Base-by-base conservation (phyloP, 768 basidiomycete genomes). In the Mycena leptocephala region DNA sequence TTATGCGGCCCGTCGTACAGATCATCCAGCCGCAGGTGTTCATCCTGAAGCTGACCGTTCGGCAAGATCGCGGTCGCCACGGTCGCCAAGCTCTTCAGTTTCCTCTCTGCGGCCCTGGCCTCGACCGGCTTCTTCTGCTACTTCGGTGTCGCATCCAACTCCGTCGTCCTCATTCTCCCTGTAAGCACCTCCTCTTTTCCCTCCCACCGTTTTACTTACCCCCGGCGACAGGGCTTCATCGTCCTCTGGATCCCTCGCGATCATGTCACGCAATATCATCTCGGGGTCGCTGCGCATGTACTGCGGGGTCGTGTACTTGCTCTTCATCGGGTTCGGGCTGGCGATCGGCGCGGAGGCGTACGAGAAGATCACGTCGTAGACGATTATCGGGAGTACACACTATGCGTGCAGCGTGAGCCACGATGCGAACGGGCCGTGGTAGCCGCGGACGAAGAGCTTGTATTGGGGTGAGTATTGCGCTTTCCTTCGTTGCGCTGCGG, bases 21-120 rank as follows among this genome's bases (percentile, higher is more conserved):
- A 93, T 96, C 72, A 89, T 96, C 37, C 91, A 92, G 78, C 89
- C 96, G 39, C 95, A 97, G 81, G 94, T 94, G 71, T 97, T 97
- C 85, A 89, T 97, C 63, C 85, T 96, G 83, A 96, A 96, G 86
- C 90, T 97, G 33, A 91, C 33, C 22, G 2, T 20, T 22, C 18
- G 14, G 24, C 7, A 81, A 94, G 93, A 79, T n/a, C n/a, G n/a
- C n/a, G n/a, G n/a, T n/a, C n/a, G 95, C 96, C 75, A 95, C 94
- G 18, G 90, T 96, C 65, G 93, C 96, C 5, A 94, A 92, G 4
- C 85, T 96, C 33, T 89, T 95, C 83, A 95, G 95, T 67, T 97
- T 97, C 84, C 70, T 95, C 53, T 88, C 95, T 10, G 95, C 94
- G 32, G 95, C 92, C 2, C 85, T 97, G 53, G 93, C 94, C 0